phyloP scores from a whole-genome alignment of 371 early-diverging fungal species.

The Cokeromyces recurvatus region DNA sequence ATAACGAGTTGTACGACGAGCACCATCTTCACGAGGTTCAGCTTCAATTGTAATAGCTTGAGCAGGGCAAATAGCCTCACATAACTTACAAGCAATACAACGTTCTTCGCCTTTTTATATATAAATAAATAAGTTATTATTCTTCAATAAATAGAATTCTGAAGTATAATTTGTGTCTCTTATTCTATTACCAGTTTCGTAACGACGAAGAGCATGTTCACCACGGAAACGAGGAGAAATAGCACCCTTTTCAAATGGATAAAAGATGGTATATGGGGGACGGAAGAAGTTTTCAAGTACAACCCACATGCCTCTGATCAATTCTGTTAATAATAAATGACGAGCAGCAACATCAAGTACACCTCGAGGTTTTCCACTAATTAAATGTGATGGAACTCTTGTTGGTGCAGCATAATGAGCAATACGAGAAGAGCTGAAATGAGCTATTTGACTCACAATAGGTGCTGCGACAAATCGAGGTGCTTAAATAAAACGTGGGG shows the following conservation, averaged over 20 bases:
- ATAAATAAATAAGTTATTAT: no score
- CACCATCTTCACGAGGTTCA: constrained; percentile 94
- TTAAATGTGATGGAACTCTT: constrained; percentile 22
- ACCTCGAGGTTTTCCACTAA: constrained; percentile 33
- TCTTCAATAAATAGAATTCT: no score
- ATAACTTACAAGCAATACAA: constrained; percentile 97
- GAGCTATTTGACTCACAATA: constrained; percentile 27
- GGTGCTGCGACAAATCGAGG: constrained; percentile 38
- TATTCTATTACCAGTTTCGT: constrained; percentile 87
- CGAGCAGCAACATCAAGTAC: constrained; percentile 77
- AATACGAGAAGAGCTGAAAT: constrained; percentile 35
- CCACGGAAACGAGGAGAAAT: constrained; percentile 94
- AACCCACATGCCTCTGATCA: constrained; percentile 89
- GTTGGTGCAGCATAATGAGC: constrained; percentile 32
- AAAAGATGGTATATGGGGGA: constrained; percentile 93
- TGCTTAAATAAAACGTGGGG: constrained; percentile 7
- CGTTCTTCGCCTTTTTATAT: constrained; percentile 90
- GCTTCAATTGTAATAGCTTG: constrained; percentile 99
- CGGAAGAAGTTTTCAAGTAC: constrained; percentile 93
- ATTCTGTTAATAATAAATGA: constrained; percentile 86
- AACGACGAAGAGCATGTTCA: constrained; percentile 95
- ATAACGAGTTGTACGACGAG: constrained; percentile 94
- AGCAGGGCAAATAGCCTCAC: constrained; percentile 97
- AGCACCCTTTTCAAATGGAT: constrained; percentile 96
- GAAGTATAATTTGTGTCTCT: no score